These are phyloP conservation scores for Cercospora sojina DNA, from an alignment of 2,329 filamentous ascomycete genomes.

Conservation along the genomic window DNA sequence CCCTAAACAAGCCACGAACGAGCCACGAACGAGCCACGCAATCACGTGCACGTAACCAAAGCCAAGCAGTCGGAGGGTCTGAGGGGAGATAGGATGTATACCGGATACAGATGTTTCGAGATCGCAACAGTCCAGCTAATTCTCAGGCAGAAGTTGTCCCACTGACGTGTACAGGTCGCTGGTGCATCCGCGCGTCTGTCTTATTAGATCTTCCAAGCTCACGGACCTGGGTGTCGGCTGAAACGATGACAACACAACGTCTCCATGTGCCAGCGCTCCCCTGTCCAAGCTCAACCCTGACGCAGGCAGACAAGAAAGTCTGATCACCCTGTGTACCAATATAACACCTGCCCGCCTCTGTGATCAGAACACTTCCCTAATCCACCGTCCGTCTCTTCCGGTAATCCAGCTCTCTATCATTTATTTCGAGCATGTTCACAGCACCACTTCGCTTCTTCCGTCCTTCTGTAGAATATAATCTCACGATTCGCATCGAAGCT, in stretches of 20 bases:
- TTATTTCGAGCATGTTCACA: conserved; percentile 3
- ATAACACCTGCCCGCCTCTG: background rate
- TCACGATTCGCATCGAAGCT: background rate
- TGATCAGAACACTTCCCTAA: background rate
- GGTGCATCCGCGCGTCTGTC: background rate
- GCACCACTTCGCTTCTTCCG: conserved; percentile 8
- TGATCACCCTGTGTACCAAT: background rate
- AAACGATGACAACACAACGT: conserved; percentile 4
- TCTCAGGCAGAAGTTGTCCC: background rate
- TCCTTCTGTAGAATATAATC: conserved; percentile 1
- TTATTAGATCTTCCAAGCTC: background rate
- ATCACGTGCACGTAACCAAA: no score
- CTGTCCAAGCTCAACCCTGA: background rate
- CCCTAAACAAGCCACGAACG: no score
- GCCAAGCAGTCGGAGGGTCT: no score
- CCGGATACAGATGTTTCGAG: conserved; percentile 1
- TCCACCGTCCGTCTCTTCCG: background rate
- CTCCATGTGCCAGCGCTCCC: background rate
- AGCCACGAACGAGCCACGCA: no score
- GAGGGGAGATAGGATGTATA: background rate
- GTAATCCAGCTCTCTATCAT: background rate
- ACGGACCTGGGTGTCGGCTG: background rate
- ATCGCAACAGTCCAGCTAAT: background rate
- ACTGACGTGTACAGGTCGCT: background rate
- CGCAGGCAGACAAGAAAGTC: background rate